Percentiles rank a stretch among this genome's conserved stretches.
Conservation (phyloP, 192 early-diverging fungal genomes). For the Endogone sp. region DNA sequence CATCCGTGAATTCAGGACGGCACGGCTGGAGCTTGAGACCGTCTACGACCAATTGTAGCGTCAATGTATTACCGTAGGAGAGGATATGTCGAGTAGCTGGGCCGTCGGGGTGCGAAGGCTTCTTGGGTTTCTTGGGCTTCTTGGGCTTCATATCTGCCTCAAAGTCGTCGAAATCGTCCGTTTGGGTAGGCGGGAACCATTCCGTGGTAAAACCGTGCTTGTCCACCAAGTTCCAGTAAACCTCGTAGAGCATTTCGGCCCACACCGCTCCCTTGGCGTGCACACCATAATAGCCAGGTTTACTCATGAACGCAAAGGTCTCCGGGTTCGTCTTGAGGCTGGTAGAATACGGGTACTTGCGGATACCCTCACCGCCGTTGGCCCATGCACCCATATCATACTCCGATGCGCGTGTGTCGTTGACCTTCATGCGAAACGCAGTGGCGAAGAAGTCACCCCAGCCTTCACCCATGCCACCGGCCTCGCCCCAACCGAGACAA, state of each 20-base stretch:
- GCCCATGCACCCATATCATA: constrained; percentile 83
- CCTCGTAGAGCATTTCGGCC: constrained; percentile 90
- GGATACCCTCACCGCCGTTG: constrained; percentile 85
- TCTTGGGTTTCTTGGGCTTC: constrained; percentile 7
- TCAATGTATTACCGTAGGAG: constrained; percentile 65
- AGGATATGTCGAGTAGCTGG: constrained; percentile 27
- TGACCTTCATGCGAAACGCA: constrained; percentile 59
- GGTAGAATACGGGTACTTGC: constrained; percentile 83
- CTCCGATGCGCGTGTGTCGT: constrained; percentile 50
- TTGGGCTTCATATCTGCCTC: constrained; percentile 1
- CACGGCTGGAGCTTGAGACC: constrained; percentile 79
- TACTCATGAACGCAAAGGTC: constrained; percentile 72
- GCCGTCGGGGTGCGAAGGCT: constrained; percentile 16
- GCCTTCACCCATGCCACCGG: constrained; percentile 93
- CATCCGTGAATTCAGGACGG: constrained; percentile 64
- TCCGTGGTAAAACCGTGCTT: constrained; percentile 49
- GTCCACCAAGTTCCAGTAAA: constrained; percentile 69
- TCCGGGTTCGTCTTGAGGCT: constrained; percentile 69
- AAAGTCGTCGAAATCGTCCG: not conserved
- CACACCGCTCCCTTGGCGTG: constrained; percentile 91
- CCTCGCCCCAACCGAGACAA: constrained; percentile 85
- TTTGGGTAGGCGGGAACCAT: constrained; percentile 52
- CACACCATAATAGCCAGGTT: constrained; percentile 86
- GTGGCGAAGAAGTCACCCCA: constrained; percentile 95
- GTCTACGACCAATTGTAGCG: constrained; percentile 67